A percentile compares a stretch with the other conserved stretches of the same genome.
phyloP scores from a whole-genome alignment of 2,329 filamentous ascomycete species.

The Raffaelea deltoideospora region DNA sequence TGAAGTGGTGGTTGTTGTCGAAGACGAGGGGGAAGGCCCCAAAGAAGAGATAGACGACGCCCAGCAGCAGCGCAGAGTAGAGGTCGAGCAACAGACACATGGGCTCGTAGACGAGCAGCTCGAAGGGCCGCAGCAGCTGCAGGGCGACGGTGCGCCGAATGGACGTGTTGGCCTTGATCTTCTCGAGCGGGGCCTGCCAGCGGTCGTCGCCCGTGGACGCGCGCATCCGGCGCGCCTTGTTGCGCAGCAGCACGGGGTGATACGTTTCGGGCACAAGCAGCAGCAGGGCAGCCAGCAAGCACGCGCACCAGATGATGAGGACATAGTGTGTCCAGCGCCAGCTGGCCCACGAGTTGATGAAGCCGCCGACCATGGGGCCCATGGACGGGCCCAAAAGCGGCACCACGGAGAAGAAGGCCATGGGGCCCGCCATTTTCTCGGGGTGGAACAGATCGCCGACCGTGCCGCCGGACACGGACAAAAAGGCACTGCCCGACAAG shows the following conservation, averaged over 20 bases:
- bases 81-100: slow-evolving; percentile 76
- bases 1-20: slow-evolving; percentile 56
- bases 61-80: slow-evolving; percentile 71
- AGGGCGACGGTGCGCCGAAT: slow-evolving; percentile 43
- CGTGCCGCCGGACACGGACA: slow-evolving; percentile 68
- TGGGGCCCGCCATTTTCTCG: slow-evolving; percentile 58
- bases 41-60: slow-evolving; percentile 82
- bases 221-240: slow-evolving; percentile 55
- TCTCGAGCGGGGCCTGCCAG: slow-evolving; percentile 67
- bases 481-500: slow-evolving; percentile 51
- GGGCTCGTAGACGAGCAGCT: slow-evolving; percentile 66
- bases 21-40: slow-evolving; percentile 79
- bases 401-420: slow-evolving; percentile 62
- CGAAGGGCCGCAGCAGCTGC: slow-evolving; percentile 55
- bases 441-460: slow-evolving; percentile 65
- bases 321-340: slow-evolving; percentile 83
- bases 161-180: slow-evolving; percentile 37
- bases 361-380: slow-evolving; percentile 54
- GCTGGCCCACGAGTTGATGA: slow-evolving; percentile 59
- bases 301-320: slow-evolving; percentile 66
- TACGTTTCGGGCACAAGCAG: slow-evolving; percentile 80
- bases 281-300: slow-evolving; percentile 46
- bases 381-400: slow-evolving; percentile 49
- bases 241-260: slow-evolving; percentile 55
- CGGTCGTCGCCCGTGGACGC: slow-evolving; percentile 62